Base-by-base conservation (phyloP, 2,329 filamentous ascomycete genomes). In the Cercospora beticola region DNA sequence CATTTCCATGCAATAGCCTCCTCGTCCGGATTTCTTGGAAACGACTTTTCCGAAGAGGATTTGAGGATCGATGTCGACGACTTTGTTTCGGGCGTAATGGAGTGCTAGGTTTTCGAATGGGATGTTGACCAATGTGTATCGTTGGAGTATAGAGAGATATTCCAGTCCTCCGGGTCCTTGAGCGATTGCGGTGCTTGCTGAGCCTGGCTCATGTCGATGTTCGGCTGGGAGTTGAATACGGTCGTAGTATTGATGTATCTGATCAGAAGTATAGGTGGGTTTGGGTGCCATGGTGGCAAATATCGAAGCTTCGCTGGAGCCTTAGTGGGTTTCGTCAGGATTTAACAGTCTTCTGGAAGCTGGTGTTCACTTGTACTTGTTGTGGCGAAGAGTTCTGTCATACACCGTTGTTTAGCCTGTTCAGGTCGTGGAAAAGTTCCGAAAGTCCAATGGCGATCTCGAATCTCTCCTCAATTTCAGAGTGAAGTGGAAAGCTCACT, bases 1-100 rank as follows among this genome's bases (percentile, higher is more conserved):
- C 68, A 83, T 86, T 75, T 89, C 86, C 85, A 89, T 87, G 75
- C 86, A 88, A 68, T 88, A 88, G 1, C 87, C 87, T 40, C 87
- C 86, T 58, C 85, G 77, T 2, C 81, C 81, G 58, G 66, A 70
- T 30, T 79, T 79, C 2, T 84, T 66, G 33, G 56, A 65, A 7
- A 77, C 81, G 33, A 89, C 80, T 75, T 88, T 88, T 30, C 82
- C 78, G 74, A 83, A 88, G 7, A 88, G 75, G 1, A 77, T 76
- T 12, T 84, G 76, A 0, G 83, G 80, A 63, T 87, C 81, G 30
- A 87, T 77, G 1, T 82, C 82, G 49, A 88, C 81, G 23, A 76
- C 76, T 62, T 82, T 83, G 56, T 82, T 79, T n/a, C 79, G 77
- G 2, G 83, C 84, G 73, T 86, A 86, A 73, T 89, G 87, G 63